Percentiles rank a stretch among this genome's conserved stretches.
These are phyloP conservation scores for Gnomoniopsis smithogilvyi DNA, from an alignment of 2,329 filamentous ascomycete species.

Conservation along the genomic window DNA sequence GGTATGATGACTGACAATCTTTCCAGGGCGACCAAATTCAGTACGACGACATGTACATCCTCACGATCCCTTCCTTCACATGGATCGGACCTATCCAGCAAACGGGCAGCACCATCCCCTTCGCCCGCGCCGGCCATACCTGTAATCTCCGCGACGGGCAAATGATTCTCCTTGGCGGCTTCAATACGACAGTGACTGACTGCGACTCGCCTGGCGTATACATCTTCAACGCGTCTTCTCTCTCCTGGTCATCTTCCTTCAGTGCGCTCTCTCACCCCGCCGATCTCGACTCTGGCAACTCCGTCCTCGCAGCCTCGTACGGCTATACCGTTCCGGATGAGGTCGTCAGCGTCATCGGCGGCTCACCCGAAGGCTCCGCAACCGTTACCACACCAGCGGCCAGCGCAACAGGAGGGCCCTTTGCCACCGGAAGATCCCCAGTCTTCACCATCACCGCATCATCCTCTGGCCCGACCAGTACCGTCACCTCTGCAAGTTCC, in stretches of 20 bases:
- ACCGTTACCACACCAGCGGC: slow-evolving; percentile 64
- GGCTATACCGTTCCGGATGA: slow-evolving; percentile 64
- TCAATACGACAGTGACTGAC: slow-evolving; percentile 55
- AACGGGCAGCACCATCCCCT: slow-evolving; percentile 49
- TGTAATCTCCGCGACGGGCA: slow-evolving; percentile 69
- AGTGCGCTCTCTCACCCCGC: slow-evolving; percentile 49
- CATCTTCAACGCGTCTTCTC: slow-evolving; percentile 65
- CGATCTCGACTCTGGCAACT: slow-evolving; percentile 46
- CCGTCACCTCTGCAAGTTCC: slow-evolving; percentile 38
- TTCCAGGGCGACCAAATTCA: slow-evolving; percentile 43
- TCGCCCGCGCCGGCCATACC: slow-evolving; percentile 63
- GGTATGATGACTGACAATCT: no score
- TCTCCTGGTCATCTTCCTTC: slow-evolving; percentile 63
- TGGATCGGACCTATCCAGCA: slow-evolving; percentile 62
- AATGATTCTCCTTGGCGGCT: slow-evolving; percentile 69
- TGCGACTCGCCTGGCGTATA: slow-evolving; percentile 71
- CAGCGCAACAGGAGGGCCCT: slow-evolving; percentile 62
- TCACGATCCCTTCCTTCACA: slow-evolving; percentile 69
- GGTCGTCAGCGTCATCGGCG: slow-evolving; percentile 49
- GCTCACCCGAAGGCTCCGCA: slow-evolving; percentile 37
- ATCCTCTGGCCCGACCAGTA: slow-evolving; percentile 47
- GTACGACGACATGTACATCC: slow-evolving; percentile 73
- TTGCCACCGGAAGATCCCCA: slow-evolving; percentile 66
- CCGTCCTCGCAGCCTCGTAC: slow-evolving; percentile 54
- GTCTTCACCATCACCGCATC: slow-evolving; percentile 64